phyloP scores from a whole-genome alignment of 352 stramenopile species.

The Pythium chondricola region DNA sequence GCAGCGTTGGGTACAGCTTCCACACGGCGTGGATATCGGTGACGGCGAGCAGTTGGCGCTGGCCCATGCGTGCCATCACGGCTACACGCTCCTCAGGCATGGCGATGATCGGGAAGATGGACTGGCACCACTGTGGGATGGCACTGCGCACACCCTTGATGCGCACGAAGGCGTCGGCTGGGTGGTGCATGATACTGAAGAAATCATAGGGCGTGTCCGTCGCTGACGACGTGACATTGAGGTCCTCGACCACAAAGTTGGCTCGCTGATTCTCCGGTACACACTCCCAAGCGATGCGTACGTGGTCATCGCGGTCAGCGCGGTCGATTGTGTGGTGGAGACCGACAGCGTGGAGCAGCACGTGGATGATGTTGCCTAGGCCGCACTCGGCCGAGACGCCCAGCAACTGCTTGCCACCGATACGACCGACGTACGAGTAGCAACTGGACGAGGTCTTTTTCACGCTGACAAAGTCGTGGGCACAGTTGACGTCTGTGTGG shows the following conservation, averaged over 20 bases:
- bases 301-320: conserved; percentile 63
- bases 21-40: conserved; percentile 75
- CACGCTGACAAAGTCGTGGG: conserved; percentile 60
- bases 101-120: conserved; percentile 52
- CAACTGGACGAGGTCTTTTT: conserved; percentile 48
- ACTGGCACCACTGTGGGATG: conserved; percentile 48
- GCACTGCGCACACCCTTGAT: not conserved
- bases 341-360: conserved; percentile 66
- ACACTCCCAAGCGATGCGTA: conserved; percentile 79
- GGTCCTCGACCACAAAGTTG: conserved; percentile 62
- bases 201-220: conserved; percentile 62
- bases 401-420: conserved; percentile 56
- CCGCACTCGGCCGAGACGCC: conserved; percentile 67
- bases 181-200: conserved; percentile 84
- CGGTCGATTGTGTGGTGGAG: conserved; percentile 70
- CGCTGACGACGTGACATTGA: conserved; percentile 7
- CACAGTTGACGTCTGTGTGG: conserved; percentile 32
- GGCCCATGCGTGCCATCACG: conserved; percentile 64
- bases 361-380: conserved; percentile 72
- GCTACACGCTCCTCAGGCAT: conserved; percentile 36
- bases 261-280: conserved; percentile 53
- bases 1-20: conserved; percentile 59
- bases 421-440: conserved; percentile 72
- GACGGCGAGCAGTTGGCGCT: conserved; percentile 61
- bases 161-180: conserved; percentile 56